Evolutionary conservation across 495 filamentous ascomycete genomes (phyloP), one percentile per base, ranked within the genome.

Genomic region (Lasiosphaeriaceae sp.): DNA sequence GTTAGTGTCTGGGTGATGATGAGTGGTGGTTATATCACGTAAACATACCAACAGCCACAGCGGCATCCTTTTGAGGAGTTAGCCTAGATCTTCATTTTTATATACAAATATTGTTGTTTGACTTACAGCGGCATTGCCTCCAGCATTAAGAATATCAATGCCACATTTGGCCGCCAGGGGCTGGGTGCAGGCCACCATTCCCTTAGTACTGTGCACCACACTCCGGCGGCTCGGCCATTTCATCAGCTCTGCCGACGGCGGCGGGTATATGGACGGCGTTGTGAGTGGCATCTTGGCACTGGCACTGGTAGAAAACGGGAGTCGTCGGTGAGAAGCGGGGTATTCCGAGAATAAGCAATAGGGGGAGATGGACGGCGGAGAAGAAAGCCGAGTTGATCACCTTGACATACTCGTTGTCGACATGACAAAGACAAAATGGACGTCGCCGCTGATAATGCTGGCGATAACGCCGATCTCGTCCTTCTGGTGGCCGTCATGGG

Each of bases 81-180:
- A 44, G 21, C 22, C 9, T 31, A n/a, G n/a, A n/a, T n/a, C n/a
- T n/a, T n/a, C n/a, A n/a, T n/a, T n/a, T n/a, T n/a, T n/a, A n/a
- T n/a, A n/a, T n/a, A n/a, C n/a, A n/a, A n/a, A n/a, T n/a, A n/a
- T n/a, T n/a, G n/a, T n/a, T n/a, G n/a, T n/a, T 4, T 23, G 44
- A 77, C 87, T 69, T 77, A 92, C 90, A 52, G 94, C 95, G 62
- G 90, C 90, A 76, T 98, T 98, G 53, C 94, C 94, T 23, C 94
- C 94, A 37, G 87, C 84, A 55, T 85, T 84, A 24, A 98, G 78
- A 43, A 97, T 82, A 50, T 85, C 83, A 45, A 97, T 82, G 26
- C 94, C 94, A 44, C 90, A 93, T 67, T 89, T 89, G 17, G 90
- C 87, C 11, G 94, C 94, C 49, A 98, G 78, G 8, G 94, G 90